These are phyloP conservation scores for Pelargonium australe DNA, from an alignment of 441 rosid species.

Conservation along the genomic window DNA sequence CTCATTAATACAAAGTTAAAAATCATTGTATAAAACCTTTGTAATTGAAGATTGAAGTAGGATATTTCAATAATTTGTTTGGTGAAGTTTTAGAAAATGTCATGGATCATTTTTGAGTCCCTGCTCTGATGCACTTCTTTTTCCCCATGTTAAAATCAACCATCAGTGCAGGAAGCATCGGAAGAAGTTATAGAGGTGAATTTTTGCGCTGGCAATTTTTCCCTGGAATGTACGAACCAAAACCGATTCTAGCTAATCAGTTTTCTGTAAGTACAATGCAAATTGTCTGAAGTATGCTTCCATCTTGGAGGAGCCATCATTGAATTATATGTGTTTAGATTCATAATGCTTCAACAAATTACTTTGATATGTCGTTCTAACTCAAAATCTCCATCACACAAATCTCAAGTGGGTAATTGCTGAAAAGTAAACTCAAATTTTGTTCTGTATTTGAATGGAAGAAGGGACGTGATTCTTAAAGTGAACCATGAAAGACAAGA, in stretches of 20 bases:
- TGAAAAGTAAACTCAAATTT: not conserved
- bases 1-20: not conserved
- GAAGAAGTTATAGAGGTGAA: constrained; percentile 88
- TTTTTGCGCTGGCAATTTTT: constrained; percentile 76
- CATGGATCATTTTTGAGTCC: constrained; percentile 6
- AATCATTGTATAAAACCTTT: not conserved
- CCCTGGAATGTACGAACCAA: constrained; percentile 61
- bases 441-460: not conserved
- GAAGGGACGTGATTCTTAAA: not conserved
- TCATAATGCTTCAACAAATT: no score
- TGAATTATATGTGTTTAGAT: not conserved
- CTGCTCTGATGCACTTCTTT: constrained; percentile 1
- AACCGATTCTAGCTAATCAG: constrained; percentile 76
- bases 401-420: not conserved
- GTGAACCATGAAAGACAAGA: not conserved
- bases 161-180: constrained; percentile 80
- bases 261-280: constrained; percentile 69
- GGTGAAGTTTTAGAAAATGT: not conserved
- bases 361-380: no score
- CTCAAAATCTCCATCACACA: no score
- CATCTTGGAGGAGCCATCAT: not conserved
- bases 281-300: not conserved
- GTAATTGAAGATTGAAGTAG: constrained; percentile 1
- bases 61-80: not conserved
- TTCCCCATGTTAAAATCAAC: not conserved